Evolutionary conservation across 257 asterid species (phyloP), one percentile per base, ranked within the genome.

Genomic region (Solanum gracilifrons): DNA sequence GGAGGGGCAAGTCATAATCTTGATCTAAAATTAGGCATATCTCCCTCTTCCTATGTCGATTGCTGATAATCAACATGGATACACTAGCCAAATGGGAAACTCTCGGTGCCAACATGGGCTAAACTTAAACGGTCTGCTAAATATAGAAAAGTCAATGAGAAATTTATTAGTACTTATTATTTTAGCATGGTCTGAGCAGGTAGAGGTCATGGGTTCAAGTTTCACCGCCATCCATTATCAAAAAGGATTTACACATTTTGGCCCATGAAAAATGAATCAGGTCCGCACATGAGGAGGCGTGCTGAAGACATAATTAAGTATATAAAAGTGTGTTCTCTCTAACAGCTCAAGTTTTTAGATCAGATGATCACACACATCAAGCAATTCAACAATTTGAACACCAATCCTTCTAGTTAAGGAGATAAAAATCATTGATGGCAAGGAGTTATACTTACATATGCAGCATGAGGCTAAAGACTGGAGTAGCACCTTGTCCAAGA

Each of bases 381-480:
- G 46, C 58, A 36, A 76, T 76, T 36, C 58, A 69, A 76, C 55
- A 36, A 37, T 76, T 37, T 37, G 83, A 76, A 29, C 58, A n/a
- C 83, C 33, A 76, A n/a, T 76, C 31, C 83, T 12, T 37, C 58
- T 76, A 76, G 21, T 76, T 37, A 37, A n/a, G 32, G 43, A 76
- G 83, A 76, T 76, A 76, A 76, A 73, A 23, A 37, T 36, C 83
- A 76, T 39, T n/a, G 33, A 76, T 25, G n/a, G 35, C 13, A 16
- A 79, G 27, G 68, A 27, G 66, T 43, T 13, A 71, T 74, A 93
- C 99, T 95, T 92, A 97, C 99, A 90, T 87, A 95, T 90, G 95
- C 99, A 97, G 88, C 99, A 95, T 69, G 93, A 90, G 68, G 90
- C 93, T 76, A 97, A 90, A 87, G 99, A 95, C 88, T 94, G 94